phyloP scores from a whole-genome alignment of 352 stramenopile genomes.

The Pythium monospermum region DNA sequence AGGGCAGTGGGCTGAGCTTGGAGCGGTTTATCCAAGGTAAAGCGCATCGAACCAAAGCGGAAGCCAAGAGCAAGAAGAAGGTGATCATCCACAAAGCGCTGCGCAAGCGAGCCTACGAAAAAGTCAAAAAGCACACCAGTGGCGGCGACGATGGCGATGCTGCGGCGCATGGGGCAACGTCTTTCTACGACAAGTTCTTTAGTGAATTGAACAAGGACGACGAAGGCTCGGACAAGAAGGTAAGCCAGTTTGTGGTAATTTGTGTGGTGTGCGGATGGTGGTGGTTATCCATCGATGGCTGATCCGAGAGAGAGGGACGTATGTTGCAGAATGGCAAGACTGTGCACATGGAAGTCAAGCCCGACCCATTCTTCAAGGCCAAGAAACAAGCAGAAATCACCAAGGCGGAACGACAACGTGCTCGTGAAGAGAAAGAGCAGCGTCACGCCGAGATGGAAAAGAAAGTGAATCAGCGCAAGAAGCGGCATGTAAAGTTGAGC shows the following conservation, averaged over 20 bases:
- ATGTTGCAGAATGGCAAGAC: constrained; percentile 8
- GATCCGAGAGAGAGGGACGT: not conserved
- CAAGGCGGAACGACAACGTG: constrained; percentile 45
- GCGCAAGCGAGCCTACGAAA: constrained; percentile 73
- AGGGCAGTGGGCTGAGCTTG: constrained; percentile 80
- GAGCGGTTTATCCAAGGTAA: constrained; percentile 87
- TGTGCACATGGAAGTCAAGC: constrained; percentile 35
- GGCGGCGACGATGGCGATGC: constrained; percentile 2
- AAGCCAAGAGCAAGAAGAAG: constrained; percentile 83
- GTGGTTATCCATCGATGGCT: too few relatives aligned
- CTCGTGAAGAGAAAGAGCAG: constrained; percentile 42
- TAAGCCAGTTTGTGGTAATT: not conserved
- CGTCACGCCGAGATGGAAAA: constrained; percentile 50
- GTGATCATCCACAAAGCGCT: constrained; percentile 75
- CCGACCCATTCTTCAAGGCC: constrained; percentile 80
- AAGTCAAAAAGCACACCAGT: constrained; percentile 63
- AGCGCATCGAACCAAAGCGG: constrained; percentile 67
- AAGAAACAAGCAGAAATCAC: constrained; percentile 66
- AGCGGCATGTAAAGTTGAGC: constrained; percentile 84
- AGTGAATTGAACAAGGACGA: constrained; percentile 38
- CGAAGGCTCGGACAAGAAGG: constrained; percentile 6
- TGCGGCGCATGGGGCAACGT: constrained; percentile 23
- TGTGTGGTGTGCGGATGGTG: not conserved
- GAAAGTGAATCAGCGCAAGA: constrained; percentile 80
- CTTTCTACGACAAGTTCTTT: constrained; percentile 84